A percentile compares a stretch with the other conserved stretches of the same genome.
Evolutionary conservation across 768 basidiomycete species (phyloP).

Genomic region (Podaxis pistillaris): DNA sequence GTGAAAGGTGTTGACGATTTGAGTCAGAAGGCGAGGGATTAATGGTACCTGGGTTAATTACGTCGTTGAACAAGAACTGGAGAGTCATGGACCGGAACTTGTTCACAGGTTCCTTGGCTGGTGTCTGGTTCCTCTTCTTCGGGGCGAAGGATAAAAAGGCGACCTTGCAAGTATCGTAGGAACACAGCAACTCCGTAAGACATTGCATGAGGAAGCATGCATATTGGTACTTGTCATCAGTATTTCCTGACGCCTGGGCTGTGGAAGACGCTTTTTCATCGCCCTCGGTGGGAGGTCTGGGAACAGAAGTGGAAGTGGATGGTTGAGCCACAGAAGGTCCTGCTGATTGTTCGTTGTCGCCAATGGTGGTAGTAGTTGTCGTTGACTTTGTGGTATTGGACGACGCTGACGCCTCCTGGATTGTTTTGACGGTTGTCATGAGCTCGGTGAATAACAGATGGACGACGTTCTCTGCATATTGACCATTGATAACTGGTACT

Average conservation of each 20-base stretch:
- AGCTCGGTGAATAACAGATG: slow-evolving; percentile 76
- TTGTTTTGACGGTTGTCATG: slow-evolving; percentile 53
- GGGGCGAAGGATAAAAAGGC: slow-evolving; percentile 80
- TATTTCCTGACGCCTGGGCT: not conserved
- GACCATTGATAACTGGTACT: slow-evolving; percentile 28
- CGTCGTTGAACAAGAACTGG: slow-evolving; percentile 78
- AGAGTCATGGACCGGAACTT: slow-evolving; percentile 68
- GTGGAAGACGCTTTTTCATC: not conserved
- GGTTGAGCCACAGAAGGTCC: not conserved
- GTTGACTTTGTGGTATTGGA: slow-evolving; percentile 12
- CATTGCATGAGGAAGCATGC: slow-evolving; percentile 88
- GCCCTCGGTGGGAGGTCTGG: not conserved
- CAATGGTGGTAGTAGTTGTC: not conserved
- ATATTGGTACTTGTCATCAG: slow-evolving; percentile 47
- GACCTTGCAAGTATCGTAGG: slow-evolving; percentile 88
- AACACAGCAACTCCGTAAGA: slow-evolving; percentile 88
- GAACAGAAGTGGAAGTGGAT: not conserved
- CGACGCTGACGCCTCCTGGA: slow-evolving; percentile 30
- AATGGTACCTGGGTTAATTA: slow-evolving; percentile 76
- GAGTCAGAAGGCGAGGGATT: slow-evolving; percentile 56
- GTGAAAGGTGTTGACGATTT: slow-evolving; percentile 52
- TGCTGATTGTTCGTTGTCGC: not conserved
- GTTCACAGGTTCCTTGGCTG: slow-evolving; percentile 58
- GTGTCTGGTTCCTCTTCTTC: slow-evolving; percentile 59
- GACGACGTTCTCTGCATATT: slow-evolving; percentile 56